phyloP scores from a whole-genome alignment of 306 rosid genomes.

The Cyamopsis tetragonoloba region DNA sequence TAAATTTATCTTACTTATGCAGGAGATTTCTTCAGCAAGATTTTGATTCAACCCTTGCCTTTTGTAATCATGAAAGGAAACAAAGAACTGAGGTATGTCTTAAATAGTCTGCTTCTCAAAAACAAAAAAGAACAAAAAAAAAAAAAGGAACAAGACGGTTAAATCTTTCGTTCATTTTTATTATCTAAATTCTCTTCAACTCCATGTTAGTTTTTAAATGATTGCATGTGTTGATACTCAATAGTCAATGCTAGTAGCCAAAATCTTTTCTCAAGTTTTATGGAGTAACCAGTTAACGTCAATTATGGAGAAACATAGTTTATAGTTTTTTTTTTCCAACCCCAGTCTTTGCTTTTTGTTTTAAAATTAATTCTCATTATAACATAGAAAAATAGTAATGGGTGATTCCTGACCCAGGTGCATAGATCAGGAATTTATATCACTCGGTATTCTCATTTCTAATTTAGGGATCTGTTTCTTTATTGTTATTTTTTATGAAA shows the following conservation, averaged over 20 bases:
- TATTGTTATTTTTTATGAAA: neutral
- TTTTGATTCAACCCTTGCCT: constrained; percentile 93
- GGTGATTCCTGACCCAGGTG: no score
- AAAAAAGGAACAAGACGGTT: neutral
- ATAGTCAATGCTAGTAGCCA: neutral
- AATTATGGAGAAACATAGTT: neutral
- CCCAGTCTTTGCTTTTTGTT: neutral
- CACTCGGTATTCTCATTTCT: neutral
- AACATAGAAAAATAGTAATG: neutral
- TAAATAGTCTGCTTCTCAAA: neutral
- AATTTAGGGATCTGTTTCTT: neutral
- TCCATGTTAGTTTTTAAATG: neutral
- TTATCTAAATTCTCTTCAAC: neutral
- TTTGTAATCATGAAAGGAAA: constrained; percentile 81
- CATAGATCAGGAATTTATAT: neutral
- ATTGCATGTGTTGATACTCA: neutral
- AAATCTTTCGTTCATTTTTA: neutral
- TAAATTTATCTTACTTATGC: constrained; percentile 28
- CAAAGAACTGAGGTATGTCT: constrained; percentile 80
- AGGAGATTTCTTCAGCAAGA: constrained; percentile 98
- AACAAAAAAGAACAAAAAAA: neutral
- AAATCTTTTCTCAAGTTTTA: no score
- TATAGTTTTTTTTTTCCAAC: neutral
- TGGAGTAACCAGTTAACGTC: no score
- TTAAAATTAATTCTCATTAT: neutral